These are phyloP conservation scores for Paecilomyces formosus DNA, from an alignment of 2,329 filamentous ascomycete genomes.

Conservation along the genomic window DNA sequence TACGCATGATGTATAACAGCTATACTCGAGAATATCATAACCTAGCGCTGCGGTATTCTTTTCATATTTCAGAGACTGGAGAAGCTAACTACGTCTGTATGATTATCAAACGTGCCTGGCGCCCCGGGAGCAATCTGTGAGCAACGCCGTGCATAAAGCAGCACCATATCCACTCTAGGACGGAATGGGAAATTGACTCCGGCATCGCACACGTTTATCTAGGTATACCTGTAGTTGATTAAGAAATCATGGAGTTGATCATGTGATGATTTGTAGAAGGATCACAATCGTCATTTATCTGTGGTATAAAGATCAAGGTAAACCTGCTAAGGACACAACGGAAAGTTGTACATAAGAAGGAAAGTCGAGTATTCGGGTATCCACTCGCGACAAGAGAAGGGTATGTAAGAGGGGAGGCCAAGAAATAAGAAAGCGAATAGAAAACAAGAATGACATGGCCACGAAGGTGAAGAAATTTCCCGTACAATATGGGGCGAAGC, in stretches of 20 bases:
- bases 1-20: too few relatives aligned
- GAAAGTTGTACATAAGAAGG: neutral
- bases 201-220: too few relatives aligned
- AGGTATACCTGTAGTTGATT: neutral
- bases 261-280: neutral
- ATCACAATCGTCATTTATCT: neutral
- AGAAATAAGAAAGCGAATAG: neutral
- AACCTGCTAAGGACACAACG: neutral
- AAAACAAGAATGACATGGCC: neutral
- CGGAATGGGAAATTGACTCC: too few relatives aligned
- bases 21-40: too few relatives aligned
- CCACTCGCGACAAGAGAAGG: neutral
- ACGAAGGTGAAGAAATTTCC: neutral
- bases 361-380: neutral
- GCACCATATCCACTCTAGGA: too few relatives aligned
- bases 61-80: too few relatives aligned
- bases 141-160: too few relatives aligned
- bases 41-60: too few relatives aligned
- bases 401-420: neutral
- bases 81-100: too few relatives aligned
- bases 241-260: neutral
- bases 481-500: neutral
- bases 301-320: neutral
- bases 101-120: too few relatives aligned
- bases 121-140: too few relatives aligned